These are phyloP conservation scores for Sphagnum magellanicum DNA, from an alignment of 228 moss, liverwort and hornwort genomes.

Conservation along the genomic window DNA sequence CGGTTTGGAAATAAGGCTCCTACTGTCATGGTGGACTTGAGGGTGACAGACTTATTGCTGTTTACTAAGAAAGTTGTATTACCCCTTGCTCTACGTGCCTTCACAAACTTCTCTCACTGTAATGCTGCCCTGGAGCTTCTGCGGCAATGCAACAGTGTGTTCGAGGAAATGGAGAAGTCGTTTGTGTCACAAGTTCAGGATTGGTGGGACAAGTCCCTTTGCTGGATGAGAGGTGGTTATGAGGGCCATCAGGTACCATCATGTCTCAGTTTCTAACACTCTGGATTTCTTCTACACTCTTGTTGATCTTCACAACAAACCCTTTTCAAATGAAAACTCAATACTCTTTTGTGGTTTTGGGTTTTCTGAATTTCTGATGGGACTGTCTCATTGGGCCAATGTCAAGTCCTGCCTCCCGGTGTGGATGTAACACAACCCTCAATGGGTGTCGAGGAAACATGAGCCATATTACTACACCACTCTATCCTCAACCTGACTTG, in stretches of 20 bases:
- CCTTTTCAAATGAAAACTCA: too few relatives aligned
- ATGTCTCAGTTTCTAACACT: too few relatives aligned
- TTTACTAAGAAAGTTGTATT: constrained; percentile 36
- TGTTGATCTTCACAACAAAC: too few relatives aligned
- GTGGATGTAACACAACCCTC: too few relatives aligned
- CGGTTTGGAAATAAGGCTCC: constrained; percentile 19
- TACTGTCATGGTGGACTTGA: constrained; percentile 21
- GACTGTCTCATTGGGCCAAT: too few relatives aligned
- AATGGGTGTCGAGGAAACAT: too few relatives aligned
- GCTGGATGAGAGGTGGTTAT: constrained; percentile 18
- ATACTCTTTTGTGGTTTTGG: too few relatives aligned
- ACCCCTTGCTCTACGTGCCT: constrained; percentile 36
- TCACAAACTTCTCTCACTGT: constrained; percentile 43
- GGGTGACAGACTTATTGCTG: constrained; percentile 29
- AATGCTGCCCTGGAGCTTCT: constrained; percentile 38
- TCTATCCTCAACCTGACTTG: too few relatives aligned
- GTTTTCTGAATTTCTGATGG: too few relatives aligned
- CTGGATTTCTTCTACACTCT: too few relatives aligned
- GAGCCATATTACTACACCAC: too few relatives aligned
- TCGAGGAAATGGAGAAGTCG: constrained; percentile 55
- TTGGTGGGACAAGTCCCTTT: constrained; percentile 28
- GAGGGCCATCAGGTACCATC: constrained; percentile 24
- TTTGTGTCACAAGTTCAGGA: constrained; percentile 37
- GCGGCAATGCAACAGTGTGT: constrained; percentile 32
- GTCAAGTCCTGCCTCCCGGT: too few relatives aligned